Evolutionary conservation across 192 early-diverging fungal species (phyloP).

Genomic region (Podochytrium sp.): DNA sequence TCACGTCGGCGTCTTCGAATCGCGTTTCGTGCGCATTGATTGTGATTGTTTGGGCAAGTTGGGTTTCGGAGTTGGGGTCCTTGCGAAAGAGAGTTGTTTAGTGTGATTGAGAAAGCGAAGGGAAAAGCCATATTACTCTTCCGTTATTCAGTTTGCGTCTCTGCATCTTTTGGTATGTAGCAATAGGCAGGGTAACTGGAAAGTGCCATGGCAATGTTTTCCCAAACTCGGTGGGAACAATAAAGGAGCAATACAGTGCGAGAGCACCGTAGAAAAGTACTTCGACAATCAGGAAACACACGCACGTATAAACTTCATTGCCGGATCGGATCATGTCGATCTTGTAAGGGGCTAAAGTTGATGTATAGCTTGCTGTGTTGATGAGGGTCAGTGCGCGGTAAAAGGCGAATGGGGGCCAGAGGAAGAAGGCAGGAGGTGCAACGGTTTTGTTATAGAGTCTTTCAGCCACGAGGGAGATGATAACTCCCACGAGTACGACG

Average conservation of each 20-base stretch:
- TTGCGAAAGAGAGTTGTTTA: slow-evolving; percentile 9
- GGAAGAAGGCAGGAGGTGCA: slow-evolving; percentile 57
- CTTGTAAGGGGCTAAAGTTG: slow-evolving; percentile 51
- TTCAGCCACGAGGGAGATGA: slow-evolving; percentile 61
- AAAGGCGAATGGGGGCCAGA: slow-evolving; percentile 83
- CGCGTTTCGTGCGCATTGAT: slow-evolving; percentile 9
- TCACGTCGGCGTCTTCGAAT: slow-evolving; percentile 68
- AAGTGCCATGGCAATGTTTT: slow-evolving; percentile 69
- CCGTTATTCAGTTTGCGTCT: slow-evolving; percentile 21
- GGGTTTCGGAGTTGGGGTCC: slow-evolving; percentile 57
- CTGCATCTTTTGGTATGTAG: slow-evolving; percentile 34
- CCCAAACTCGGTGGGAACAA: slow-evolving; percentile 71
- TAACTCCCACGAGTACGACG: slow-evolving; percentile 67
- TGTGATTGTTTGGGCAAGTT: slow-evolving; percentile 37
- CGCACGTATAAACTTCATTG: slow-evolving; percentile 59
- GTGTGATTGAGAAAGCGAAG: slow-evolving; percentile 6
- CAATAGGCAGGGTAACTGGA: slow-evolving; percentile 44
- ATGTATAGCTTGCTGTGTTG: slow-evolving; percentile 55
- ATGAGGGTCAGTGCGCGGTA: slow-evolving; percentile 63
- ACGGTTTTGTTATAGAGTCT: slow-evolving; percentile 38
- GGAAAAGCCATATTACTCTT: background rate
- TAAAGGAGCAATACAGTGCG: slow-evolving; percentile 43
- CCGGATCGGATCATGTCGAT: slow-evolving; percentile 53
- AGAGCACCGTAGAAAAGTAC: slow-evolving; percentile 51
- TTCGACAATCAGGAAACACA: slow-evolving; percentile 59